Evolutionary conservation across 495 filamentous ascomycete genomes (phyloP), one percentile per base, ranked within the genome.

Genomic region (Daldinia childiae): DNA sequence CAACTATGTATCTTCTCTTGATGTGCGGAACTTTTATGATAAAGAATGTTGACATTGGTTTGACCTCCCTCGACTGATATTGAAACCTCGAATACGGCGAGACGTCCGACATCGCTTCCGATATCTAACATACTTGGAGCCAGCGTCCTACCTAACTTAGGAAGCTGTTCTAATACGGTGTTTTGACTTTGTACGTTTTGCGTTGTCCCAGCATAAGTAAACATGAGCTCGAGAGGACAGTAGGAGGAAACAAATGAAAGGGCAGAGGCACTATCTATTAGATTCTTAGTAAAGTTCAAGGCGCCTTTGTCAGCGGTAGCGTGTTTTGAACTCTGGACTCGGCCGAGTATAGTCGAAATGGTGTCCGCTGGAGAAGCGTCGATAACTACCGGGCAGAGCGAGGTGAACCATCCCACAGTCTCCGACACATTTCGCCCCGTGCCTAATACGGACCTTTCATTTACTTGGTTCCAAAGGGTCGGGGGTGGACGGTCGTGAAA

Each of bases 201-300:
- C 66, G 88, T 81, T 17, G 88, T 83, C 0, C 89, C 90, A 12
- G 89, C 82, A 67, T 92, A 92, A 70, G 90, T 91, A 77, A 93
- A 91, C 1, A 87, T 86, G 39, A 93, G 86, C 77, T 93, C 91
- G 66, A 92, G 86, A 6, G 90, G 90, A 76, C 82, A 87, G 55
- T 85, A 80, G 3, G 85, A 86, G 43, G 82, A 79, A 24, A 74
- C 64, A 43, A 83, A 84, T 32, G 72, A 77, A 8, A 73, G 69
- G 0, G 76, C 68, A 11, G 74, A 73, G 24, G 62, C 15, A 4
- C 58, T 61, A 38, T 78, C 72, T 6, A 62, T 73, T 30, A 82
- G 52, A 39, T 84, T 79, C 4, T 80, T 69, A 14, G 78, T 79
- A 30, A 83, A 83, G 4, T 79, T 73, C 1, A 82, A 79, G 36